These are phyloP conservation scores for Rhodotorula taiwanensis DNA, from an alignment of 768 basidiomycete species.

Conservation along the genomic window DNA sequence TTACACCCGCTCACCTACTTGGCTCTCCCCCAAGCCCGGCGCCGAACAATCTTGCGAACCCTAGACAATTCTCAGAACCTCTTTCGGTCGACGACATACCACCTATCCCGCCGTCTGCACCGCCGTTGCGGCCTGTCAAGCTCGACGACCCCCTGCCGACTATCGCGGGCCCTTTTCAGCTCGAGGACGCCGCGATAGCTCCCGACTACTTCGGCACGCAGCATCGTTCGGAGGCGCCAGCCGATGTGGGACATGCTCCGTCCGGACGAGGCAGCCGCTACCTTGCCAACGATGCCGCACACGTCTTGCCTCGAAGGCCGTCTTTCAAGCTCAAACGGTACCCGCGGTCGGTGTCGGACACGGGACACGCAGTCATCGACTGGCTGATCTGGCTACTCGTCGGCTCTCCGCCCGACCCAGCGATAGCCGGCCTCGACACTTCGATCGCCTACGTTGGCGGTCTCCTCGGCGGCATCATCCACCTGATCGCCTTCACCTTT, in stretches of 20 bases:
- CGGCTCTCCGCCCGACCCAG: background rate
- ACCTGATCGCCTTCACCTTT: constrained; percentile 26
- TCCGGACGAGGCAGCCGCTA: too few species aligned
- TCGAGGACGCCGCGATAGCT: background rate
- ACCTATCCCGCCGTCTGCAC: constrained; percentile 62
- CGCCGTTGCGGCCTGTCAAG: background rate
- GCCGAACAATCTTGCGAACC: constrained; percentile 55
- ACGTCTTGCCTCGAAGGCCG: too few species aligned
- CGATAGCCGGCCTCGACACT: background rate
- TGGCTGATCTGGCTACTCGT: constrained; percentile 17
- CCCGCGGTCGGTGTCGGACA: too few species aligned
- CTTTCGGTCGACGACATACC: constrained; percentile 38
- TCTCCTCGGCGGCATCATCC: constrained; percentile 12
- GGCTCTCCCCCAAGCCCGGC: constrained; percentile 27
- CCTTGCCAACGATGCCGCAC: background rate
- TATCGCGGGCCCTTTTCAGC: background rate
- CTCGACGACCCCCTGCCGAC: background rate
- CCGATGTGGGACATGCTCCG: too few species aligned
- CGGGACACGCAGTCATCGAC: background rate
- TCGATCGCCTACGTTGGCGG: constrained; percentile 16
- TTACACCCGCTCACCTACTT: background rate
- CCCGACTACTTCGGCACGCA: constrained; percentile 5
- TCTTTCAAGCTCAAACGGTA: background rate
- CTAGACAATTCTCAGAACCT: constrained; percentile 50
- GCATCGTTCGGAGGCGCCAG: too few species aligned